Conservation (phyloP, 371 early-diverging fungal species). For the Mortierella sp. region DNA sequence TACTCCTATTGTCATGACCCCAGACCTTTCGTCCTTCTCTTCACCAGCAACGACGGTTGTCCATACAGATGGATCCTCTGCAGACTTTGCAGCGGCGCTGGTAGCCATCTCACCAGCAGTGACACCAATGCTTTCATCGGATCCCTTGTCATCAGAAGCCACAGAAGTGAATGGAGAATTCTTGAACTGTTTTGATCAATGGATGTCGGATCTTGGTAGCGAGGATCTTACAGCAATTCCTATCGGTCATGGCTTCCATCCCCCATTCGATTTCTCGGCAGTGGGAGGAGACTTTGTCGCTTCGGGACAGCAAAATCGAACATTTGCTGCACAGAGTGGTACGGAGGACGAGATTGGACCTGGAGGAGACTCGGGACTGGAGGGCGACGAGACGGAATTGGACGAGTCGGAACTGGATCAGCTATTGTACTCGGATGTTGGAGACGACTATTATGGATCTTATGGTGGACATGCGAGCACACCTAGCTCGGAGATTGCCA, state of each 20-base stretch:
- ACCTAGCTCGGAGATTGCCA: constrained; percentile 15
- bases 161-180: constrained; percentile 25
- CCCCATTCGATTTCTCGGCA: not conserved
- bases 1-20: not conserved
- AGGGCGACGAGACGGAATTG: constrained; percentile 20
- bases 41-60: no score
- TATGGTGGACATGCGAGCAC: constrained; percentile 16
- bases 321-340: no score
- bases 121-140: not conserved
- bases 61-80: not conserved
- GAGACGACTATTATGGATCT: constrained; percentile 28
- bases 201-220: constrained; percentile 45
- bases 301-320: no score
- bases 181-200: constrained; percentile 38
- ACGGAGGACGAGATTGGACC: constrained; percentile 2
- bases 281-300: not conserved
- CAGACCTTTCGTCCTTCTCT: not conserved
- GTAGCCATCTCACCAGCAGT: not conserved
- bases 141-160: not conserved
- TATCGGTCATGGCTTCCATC: not conserved
- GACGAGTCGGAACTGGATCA: constrained; percentile 40
- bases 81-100: constrained; percentile 12
- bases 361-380: constrained; percentile 8
- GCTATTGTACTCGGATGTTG: constrained; percentile 43
- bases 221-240: constrained; percentile 11